Conservation (phyloP, 768 basidiomycete genomes). For the Lentinus tigrinus region DNA sequence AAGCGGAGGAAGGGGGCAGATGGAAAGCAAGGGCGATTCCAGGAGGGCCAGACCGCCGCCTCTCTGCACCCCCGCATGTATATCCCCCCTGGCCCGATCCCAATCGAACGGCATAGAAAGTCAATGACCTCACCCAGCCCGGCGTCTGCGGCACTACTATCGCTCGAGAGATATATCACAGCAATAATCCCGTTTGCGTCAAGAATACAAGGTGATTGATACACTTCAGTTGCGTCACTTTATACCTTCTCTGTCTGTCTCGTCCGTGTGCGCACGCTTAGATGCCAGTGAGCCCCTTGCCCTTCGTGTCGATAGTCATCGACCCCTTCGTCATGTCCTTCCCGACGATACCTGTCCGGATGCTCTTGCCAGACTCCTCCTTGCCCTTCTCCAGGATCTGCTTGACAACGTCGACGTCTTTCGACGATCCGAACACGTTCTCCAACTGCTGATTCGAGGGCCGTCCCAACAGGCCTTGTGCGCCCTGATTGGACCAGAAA, state of each 20-base stretch:
- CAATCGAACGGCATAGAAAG: background rate
- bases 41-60: background rate
- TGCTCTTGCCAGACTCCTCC: slow-evolving; percentile 51
- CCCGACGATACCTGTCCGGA: slow-evolving; percentile 28
- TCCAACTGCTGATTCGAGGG: slow-evolving; percentile 87
- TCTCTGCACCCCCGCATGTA: background rate
- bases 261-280: slow-evolving; percentile 7
- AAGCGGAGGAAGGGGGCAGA: background rate
- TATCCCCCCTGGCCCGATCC: background rate
- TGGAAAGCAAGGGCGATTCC: background rate
- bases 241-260: background rate
- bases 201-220: slow-evolving; percentile 6
- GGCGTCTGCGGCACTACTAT: background rate
- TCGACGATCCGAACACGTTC: slow-evolving; percentile 61
- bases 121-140: background rate
- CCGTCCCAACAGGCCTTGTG: slow-evolving; percentile 71
- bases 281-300: slow-evolving; percentile 38
- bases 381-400: slow-evolving; percentile 64
- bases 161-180: background rate
- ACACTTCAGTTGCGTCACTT: slow-evolving; percentile 4
- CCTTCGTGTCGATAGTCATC: slow-evolving; percentile 37
- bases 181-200: background rate
- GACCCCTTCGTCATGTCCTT: slow-evolving; percentile 35
- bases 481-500: slow-evolving; percentile 69
- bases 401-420: slow-evolving; percentile 61